These are phyloP conservation scores for Lipomyces kockii DNA, from an alignment of 805 yeast genomes.

Conservation along the genomic window DNA sequence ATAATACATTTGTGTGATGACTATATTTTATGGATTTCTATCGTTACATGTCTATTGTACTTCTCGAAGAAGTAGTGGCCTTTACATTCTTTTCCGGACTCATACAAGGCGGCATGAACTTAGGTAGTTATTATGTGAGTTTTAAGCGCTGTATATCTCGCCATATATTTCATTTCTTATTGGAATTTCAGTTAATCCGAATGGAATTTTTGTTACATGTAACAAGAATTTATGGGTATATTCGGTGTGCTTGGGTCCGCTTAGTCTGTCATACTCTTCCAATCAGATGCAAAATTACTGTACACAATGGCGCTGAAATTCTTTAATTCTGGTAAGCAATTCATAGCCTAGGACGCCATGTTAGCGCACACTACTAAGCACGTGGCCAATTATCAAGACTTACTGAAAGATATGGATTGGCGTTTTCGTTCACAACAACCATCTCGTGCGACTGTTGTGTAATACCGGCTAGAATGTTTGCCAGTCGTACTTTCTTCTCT, in stretches of 20 bases:
- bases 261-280: neutral
- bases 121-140: neutral
- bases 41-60: neutral
- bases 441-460: slow-evolving; percentile 66
- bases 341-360: slow-evolving; percentile 46
- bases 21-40: neutral
- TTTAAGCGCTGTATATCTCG: neutral
- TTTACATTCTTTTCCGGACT: neutral
- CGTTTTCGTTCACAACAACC: slow-evolving; percentile 49
- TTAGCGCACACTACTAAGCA: neutral
- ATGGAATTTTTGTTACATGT: neutral
- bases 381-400: neutral
- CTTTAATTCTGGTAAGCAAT: slow-evolving; percentile 66
- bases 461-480: slow-evolving; percentile 69
- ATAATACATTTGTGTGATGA: neutral
- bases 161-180: neutral
- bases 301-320: slow-evolving; percentile 90
- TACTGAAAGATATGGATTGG: slow-evolving; percentile 51
- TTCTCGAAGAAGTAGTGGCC: neutral
- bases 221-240: neutral
- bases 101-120: neutral
- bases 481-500: slow-evolving; percentile 55
- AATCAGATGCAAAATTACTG: slow-evolving; percentile 60
- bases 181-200: neutral
- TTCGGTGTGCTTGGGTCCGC: neutral